These are phyloP conservation scores for Lyophyllum atratum DNA, from an alignment of 768 basidiomycete genomes.

Conservation along the genomic window DNA sequence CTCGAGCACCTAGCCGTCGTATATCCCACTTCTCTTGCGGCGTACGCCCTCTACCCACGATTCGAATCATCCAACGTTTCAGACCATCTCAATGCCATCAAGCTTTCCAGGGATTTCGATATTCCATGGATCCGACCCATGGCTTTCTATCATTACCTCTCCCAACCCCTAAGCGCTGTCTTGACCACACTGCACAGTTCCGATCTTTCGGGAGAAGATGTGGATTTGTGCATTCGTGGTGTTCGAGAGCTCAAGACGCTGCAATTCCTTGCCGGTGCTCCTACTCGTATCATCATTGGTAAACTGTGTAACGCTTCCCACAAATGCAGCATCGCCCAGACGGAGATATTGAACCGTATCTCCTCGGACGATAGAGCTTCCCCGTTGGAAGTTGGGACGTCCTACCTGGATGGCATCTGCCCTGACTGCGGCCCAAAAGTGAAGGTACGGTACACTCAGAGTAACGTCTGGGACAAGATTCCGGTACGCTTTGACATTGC, in stretches of 20 bases:
- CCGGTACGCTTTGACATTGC: too few relatives aligned
- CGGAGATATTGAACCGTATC: too few relatives aligned
- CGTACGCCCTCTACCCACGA: background rate
- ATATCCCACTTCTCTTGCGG: conserved; percentile 3
- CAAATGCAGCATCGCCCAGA: too few relatives aligned
- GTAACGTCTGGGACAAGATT: too few relatives aligned
- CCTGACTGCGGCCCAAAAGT: too few relatives aligned
- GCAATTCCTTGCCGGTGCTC: background rate
- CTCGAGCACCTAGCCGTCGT: conserved; percentile 1
- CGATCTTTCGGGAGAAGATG: background rate
- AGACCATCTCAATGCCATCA: conserved; percentile 2
- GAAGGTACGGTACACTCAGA: too few relatives aligned
- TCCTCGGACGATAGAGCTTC: too few relatives aligned
- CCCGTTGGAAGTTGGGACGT: too few relatives aligned
- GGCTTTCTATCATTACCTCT: conserved; percentile 9
- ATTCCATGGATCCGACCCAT: conserved; percentile 13
- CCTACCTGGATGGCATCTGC: too few relatives aligned
- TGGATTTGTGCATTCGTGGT: background rate
- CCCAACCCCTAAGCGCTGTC: background rate
- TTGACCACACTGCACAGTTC: background rate
- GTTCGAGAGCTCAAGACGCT: background rate
- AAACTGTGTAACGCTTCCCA: too few relatives aligned
- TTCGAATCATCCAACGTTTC: background rate
- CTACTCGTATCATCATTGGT: too few relatives aligned
- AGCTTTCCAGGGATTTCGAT: conserved; percentile 2